These are phyloP conservation scores for Cladobotryum mycophilum DNA, from an alignment of 2,329 filamentous ascomycete genomes.

Conservation along the genomic window DNA sequence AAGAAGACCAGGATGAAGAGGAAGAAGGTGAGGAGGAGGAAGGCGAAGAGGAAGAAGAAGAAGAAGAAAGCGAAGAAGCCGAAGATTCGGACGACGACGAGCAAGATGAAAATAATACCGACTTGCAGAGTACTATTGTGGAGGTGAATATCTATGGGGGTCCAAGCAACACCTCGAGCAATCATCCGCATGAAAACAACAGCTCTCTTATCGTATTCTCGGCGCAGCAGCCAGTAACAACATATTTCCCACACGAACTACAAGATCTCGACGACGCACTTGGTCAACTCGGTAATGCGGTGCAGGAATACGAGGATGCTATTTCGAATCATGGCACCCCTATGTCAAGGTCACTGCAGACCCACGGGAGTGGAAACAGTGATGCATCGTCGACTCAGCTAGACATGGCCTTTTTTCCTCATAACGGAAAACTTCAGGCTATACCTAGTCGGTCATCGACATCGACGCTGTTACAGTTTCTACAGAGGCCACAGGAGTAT, in stretches of 20 bases:
- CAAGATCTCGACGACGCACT: constrained; percentile 10
- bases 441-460: constrained; percentile 12
- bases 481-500: constrained; percentile 14
- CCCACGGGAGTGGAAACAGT: neutral
- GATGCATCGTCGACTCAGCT: constrained; percentile 10
- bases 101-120: neutral
- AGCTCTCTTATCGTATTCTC: neutral
- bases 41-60: constrained; percentile 3
- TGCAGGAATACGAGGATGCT: constrained; percentile 11
- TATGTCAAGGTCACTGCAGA: neutral
- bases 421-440: constrained; percentile 20
- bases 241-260: neutral
- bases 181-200: too few species aligned
- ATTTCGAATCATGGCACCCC: neutral
- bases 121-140: too few species aligned
- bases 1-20: constrained; percentile 14
- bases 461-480: constrained; percentile 15
- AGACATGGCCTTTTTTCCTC: constrained; percentile 32
- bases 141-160: too few species aligned
- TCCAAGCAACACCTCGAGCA: too few species aligned
- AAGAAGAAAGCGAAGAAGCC: constrained; percentile 8
- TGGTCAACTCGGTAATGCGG: constrained; percentile 7
- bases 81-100: neutral
- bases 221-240: neutral
- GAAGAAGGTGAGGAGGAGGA: constrained; percentile 7